Conservation (phyloP, 768 basidiomycete genomes). For the Leccinum arenicola region DNA sequence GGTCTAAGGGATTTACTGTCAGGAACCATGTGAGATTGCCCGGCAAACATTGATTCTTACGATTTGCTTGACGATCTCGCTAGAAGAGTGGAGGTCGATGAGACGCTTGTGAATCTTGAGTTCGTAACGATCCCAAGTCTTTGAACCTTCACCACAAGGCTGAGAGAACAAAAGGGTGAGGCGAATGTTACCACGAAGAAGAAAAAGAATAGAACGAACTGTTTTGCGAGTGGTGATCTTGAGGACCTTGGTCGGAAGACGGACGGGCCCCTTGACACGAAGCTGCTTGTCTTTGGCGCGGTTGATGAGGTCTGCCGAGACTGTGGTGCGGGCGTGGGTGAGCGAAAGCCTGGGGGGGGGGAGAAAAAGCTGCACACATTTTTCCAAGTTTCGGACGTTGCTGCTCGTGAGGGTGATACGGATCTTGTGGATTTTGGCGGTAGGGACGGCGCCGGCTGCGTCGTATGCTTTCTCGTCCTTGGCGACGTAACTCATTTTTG, state of each 20-base stretch:
- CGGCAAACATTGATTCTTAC: constrained; percentile 48
- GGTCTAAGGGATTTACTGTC: constrained; percentile 52
- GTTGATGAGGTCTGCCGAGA: constrained; percentile 95
- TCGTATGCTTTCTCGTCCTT: constrained; percentile 99
- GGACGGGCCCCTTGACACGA: constrained; percentile 97
- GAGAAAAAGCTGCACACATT: constrained; percentile 57
- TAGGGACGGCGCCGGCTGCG: constrained; percentile 82
- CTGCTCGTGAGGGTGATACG: constrained; percentile 97
- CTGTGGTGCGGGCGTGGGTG: constrained; percentile 38
- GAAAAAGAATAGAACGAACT: constrained; percentile 46
- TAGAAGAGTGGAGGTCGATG: constrained; percentile 97
- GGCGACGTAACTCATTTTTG: constrained; percentile 96
- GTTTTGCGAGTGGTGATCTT: constrained; percentile 99
- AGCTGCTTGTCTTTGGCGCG: constrained; percentile 99
- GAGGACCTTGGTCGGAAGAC: constrained; percentile 97
- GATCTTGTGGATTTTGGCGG: constrained; percentile 97
- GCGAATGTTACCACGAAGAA: background rate
- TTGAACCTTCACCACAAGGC: constrained; percentile 99
- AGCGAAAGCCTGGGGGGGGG: background rate
- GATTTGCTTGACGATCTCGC: constrained; percentile 99
- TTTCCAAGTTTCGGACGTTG: constrained; percentile 98
- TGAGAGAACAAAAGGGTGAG: constrained; percentile 29
- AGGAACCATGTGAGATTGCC: background rate
- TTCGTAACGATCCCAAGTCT: constrained; percentile 99
- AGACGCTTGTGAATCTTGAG: constrained; percentile 99